phyloP scores from a whole-genome alignment of 129 eudicot genomes.

The Flaveria linearis region DNA sequence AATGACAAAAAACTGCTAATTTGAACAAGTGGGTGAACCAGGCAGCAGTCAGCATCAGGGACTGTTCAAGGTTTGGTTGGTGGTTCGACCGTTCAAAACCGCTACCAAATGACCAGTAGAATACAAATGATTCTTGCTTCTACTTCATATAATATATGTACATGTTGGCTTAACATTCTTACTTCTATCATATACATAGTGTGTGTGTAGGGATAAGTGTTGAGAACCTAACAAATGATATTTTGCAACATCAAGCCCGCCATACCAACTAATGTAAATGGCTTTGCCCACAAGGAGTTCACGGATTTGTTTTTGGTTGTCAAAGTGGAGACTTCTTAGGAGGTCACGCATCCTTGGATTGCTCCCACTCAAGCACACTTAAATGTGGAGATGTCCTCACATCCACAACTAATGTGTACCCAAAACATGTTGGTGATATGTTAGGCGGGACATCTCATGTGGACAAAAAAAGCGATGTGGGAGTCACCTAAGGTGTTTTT shows the following conservation, averaged over 20 bases:
- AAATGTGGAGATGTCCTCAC: too few species aligned
- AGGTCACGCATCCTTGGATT: too few species aligned
- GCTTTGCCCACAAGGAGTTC: too few species aligned
- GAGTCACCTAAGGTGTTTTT: background rate
- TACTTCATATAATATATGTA: background rate
- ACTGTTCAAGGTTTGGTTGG: slow-evolving; percentile 3
- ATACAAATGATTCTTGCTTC: background rate
- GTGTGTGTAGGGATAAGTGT: background rate
- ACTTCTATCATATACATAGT: background rate
- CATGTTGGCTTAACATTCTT: background rate
- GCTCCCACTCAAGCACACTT: too few species aligned
- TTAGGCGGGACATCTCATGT: too few species aligned
- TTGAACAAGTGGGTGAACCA: slow-evolving; percentile 10
- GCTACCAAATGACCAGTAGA: background rate
- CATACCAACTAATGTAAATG: too few species aligned
- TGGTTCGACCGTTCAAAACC: background rate
- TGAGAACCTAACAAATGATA: background rate
- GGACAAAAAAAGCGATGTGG: too few species aligned
- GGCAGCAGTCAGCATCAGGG: background rate
- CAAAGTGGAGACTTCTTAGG: too few species aligned
- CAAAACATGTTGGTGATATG: too few species aligned
- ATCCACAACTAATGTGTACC: too few species aligned
- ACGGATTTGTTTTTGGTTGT: too few species aligned
- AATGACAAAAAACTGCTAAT: background rate
- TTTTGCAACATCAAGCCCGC: background rate